These are phyloP conservation scores for Suillus paluster DNA, from an alignment of 768 basidiomycete genomes.

Conservation along the genomic window DNA sequence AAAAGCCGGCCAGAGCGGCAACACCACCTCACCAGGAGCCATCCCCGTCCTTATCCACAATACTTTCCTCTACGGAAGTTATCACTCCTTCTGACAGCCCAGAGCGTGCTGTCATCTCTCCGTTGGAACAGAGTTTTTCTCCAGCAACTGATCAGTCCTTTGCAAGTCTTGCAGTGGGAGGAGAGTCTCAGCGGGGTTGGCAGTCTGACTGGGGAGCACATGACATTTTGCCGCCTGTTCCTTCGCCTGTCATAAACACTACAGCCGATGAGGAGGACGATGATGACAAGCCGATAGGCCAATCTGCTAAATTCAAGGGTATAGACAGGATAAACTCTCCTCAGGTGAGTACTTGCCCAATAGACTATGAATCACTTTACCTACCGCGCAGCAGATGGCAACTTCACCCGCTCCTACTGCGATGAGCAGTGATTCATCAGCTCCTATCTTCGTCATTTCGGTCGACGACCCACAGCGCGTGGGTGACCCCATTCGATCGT, in stretches of 20 bases:
- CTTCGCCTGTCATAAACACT: constrained; percentile 24
- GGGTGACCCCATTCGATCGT: constrained; percentile 92
- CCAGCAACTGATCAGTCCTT: constrained; percentile 35
- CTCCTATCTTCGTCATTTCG: constrained; percentile 80
- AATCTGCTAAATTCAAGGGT: constrained; percentile 40
- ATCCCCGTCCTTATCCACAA: constrained; percentile 12
- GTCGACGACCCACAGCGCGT: constrained; percentile 98
- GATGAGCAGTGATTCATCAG: constrained; percentile 49
- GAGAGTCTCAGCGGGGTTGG: constrained; percentile 56
- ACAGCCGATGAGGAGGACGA: constrained; percentile 59
- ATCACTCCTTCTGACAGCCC: constrained; percentile 23
- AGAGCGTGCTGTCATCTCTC: constrained; percentile 33
- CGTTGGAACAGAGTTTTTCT: constrained; percentile 30
- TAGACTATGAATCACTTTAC: not conserved
- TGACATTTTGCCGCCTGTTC: constrained; percentile 23
- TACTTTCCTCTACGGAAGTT: constrained; percentile 17
- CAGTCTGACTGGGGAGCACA: constrained; percentile 50
- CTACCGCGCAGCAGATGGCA: constrained; percentile 18
- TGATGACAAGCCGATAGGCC: constrained; percentile 69
- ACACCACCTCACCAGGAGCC: constrained; percentile 22
- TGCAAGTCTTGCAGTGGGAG: constrained; percentile 52
- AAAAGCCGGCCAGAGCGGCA: constrained; percentile 3
- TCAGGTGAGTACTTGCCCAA: constrained; percentile 15
- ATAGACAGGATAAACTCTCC: constrained; percentile 26
- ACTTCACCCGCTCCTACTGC: constrained; percentile 18